Percentiles rank a stretch among this genome's conserved stretches.
Conservation (phyloP, 495 filamentous ascomycete species). For the Parmelia sp. region DNA sequence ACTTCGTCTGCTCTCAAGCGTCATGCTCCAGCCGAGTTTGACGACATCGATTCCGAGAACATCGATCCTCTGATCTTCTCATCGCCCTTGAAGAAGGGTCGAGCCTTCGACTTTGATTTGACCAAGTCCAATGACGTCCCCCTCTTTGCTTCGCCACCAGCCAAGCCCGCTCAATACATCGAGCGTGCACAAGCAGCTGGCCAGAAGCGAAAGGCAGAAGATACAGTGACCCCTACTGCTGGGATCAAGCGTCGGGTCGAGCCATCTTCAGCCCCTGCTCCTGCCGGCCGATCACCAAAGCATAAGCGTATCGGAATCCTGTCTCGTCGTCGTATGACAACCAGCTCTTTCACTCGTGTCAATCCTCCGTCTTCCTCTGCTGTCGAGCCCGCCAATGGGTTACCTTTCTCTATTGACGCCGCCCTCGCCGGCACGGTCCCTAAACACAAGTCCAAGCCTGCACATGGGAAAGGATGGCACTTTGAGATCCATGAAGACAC, state of each 20-base stretch:
- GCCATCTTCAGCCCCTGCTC: constrained; percentile 49
- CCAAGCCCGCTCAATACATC: constrained; percentile 16
- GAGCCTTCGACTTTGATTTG: constrained; percentile 34
- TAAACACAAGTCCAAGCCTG: constrained; percentile 31
- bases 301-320: constrained; percentile 57
- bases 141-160: constrained; percentile 33
- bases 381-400: constrained; percentile 31
- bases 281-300: constrained; percentile 58
- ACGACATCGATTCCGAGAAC: constrained; percentile 67
- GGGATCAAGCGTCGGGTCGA: constrained; percentile 35
- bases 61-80: constrained; percentile 62
- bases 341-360: constrained; percentile 48
- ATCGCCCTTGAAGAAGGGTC: constrained; percentile 60
- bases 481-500: constrained; percentile 96
- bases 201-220: constrained; percentile 34
- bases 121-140: constrained; percentile 41
- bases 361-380: constrained; percentile 47
- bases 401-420: constrained; percentile 72
- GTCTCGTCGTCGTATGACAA: constrained; percentile 52
- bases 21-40: constrained; percentile 35
- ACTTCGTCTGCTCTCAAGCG: constrained; percentile 36
- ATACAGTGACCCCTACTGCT: constrained; percentile 29
- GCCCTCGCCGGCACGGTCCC: constrained; percentile 58
- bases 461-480: constrained; percentile 51
- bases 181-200: constrained; percentile 27